Evolutionary conservation across 495 filamentous ascomycete genomes (phyloP), one percentile per base, ranked within the genome.

Genomic region (Filosporella fistucella): DNA sequence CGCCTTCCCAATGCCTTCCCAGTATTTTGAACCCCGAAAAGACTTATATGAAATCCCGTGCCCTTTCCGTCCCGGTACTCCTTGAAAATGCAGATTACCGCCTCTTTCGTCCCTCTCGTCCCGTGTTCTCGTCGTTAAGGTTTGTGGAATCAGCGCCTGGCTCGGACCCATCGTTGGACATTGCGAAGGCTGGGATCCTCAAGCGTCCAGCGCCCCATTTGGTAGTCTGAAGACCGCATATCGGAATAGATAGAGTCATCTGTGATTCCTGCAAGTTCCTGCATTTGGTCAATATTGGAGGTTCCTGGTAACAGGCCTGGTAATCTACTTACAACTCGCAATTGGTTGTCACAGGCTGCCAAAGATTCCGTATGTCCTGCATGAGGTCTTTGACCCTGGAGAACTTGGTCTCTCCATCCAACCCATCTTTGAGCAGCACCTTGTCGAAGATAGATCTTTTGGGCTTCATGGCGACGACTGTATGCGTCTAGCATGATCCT

Each of bases 381-480:
- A 42, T 74, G 74, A 39, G 85, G 76, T 52, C 71, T 71, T 49
- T 79, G 73, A 32, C 85, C 85, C 53, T 80, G 73, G 21, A 91
- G 71, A 35, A 88, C 69, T 28, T 70, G 68, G 16, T 82, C 74
- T 30, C 89, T 77, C 56, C 82, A 77, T 53, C 88, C 83, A 54
- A 86, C 68, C 90, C 90, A 96, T 61, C 87, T 76, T 56, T 81
- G 78, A 16, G 82, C 87, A 12, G 89, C 88, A 4, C 78, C 78
- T 32, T 86, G 84, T 22, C 85, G 82, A 14, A 91, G 76, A 56
- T 91, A 91, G 50, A 90, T 88, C 63, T 84, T 87, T 62, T 93
- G 89, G 28, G 78, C 88, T 64, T 88, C 84, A 71, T 94, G 89
- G 41, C 90, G 79, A 42, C 90, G 81, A 14, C 85, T 75, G 56